Conservation (phyloP, 1,139 yeast species). For the Kodamaea ohmeri region DNA sequence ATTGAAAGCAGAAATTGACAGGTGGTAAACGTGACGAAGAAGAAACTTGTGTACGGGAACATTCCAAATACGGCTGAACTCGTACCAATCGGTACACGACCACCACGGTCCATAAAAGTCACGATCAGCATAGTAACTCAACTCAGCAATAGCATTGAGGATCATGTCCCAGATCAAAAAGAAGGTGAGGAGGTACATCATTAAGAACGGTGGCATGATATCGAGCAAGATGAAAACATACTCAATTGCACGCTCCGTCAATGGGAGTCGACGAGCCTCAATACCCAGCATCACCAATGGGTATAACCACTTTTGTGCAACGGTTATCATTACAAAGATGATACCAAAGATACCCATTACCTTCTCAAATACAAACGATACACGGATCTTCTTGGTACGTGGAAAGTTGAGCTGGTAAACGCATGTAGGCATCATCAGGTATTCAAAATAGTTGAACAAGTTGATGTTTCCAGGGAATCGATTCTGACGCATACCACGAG, state of each 20-base stretch:
- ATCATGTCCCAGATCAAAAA: constrained; percentile 95
- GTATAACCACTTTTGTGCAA: constrained; percentile 76
- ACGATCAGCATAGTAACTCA: constrained; percentile 82
- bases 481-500: constrained; percentile 16
- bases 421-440: constrained; percentile 86
- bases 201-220: constrained; percentile 72
- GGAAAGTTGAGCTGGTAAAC: constrained; percentile 83
- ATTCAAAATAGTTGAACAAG: constrained; percentile 65
- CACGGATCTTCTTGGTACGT: constrained; percentile 64
- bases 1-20: constrained; percentile 74
- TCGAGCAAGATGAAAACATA: constrained; percentile 70
- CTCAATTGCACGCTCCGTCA: constrained; percentile 42
- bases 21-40: constrained; percentile 89
- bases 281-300: constrained; percentile 69
- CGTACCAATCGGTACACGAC: constrained; percentile 93
- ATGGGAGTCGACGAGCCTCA: constrained; percentile 43
- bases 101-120: constrained; percentile 97
- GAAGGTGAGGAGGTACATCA: constrained; percentile 75
- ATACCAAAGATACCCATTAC: constrained; percentile 82
- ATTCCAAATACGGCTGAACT: constrained; percentile 93
- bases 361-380: constrained; percentile 70
- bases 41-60: constrained; percentile 90
- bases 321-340: constrained; percentile 73
- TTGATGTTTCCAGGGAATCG: constrained; percentile 72
- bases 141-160: constrained; percentile 82